Conservation (phyloP, 192 early-diverging fungal genomes). For the Lobosporangium transversale region DNA sequence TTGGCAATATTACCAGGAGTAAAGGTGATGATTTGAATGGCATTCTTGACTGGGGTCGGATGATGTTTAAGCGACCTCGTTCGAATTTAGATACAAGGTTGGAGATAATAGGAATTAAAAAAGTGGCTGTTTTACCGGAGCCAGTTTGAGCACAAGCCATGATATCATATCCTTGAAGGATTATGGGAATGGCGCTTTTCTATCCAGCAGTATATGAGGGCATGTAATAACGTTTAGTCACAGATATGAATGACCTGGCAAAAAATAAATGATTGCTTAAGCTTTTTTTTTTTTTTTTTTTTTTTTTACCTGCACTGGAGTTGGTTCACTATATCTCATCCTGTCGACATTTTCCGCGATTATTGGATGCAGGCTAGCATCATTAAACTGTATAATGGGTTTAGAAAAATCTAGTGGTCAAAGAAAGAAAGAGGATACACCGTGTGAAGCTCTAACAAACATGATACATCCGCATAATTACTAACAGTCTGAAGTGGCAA, state of each 20-base stretch:
- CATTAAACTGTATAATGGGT: conserved; percentile 77
- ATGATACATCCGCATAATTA: neutral
- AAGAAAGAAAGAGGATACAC: neutral
- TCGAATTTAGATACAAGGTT: conserved; percentile 66
- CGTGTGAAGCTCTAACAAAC: too few relatives aligned
- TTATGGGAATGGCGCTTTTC: conserved; percentile 68
- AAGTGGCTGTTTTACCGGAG: conserved; percentile 86
- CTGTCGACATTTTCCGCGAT: conserved; percentile 73
- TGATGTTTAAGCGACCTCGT: conserved; percentile 28
- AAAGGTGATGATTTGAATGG: conserved; percentile 67
- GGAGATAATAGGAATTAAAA: conserved; percentile 79
- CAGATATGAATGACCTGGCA: too few relatives aligned
- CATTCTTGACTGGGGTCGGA: conserved; percentile 32
- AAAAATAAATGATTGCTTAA: too few relatives aligned
- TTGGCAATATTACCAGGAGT: conserved; percentile 79
- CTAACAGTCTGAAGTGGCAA: conserved; percentile 40
- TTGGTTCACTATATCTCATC: conserved; percentile 73
- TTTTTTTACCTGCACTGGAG: conserved; percentile 80
- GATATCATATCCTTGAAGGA: conserved; percentile 72
- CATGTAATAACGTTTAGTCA: too few relatives aligned
- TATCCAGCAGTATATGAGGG: too few relatives aligned
- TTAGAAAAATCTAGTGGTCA: too few relatives aligned
- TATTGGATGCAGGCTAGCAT: conserved; percentile 69
- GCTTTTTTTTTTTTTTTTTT: too few relatives aligned
- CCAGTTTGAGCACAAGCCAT: conserved; percentile 91